Conservation (phyloP, 805 yeast genomes). For the Candida mattraensis region DNA sequence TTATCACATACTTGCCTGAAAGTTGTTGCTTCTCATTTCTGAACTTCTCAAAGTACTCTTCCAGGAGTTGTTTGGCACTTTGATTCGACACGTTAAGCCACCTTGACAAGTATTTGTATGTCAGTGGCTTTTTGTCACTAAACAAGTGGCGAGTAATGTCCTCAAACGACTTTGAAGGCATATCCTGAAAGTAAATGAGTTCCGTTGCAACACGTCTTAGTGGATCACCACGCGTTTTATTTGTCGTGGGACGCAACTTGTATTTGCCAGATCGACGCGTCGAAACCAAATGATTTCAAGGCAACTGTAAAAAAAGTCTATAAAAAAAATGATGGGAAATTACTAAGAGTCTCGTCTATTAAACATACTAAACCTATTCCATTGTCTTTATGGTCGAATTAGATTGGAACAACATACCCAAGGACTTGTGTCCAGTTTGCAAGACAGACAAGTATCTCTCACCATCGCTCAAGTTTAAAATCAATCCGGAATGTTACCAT, state of each 20-base stretch:
- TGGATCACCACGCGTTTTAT: background rate
- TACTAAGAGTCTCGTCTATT: background rate
- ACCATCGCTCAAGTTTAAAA: constrained; percentile 88
- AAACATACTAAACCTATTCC: constrained; percentile 1
- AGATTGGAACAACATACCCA: constrained; percentile 36
- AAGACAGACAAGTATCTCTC: constrained; percentile 91
- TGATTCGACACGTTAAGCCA: constrained; percentile 16
- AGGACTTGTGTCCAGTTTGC: constrained; percentile 87
- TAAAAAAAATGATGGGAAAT: no score
- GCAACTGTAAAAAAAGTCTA: background rate
- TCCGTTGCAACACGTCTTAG: no score
- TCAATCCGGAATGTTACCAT: constrained; percentile 97
- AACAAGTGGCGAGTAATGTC: constrained; percentile 20
- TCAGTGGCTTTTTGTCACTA: constrained; percentile 25
- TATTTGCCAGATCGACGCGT: no score
- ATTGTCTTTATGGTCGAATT: constrained; percentile 30
- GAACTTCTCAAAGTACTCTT: constrained; percentile 21
- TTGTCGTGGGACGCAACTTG: no score
- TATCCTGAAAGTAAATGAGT: no score
- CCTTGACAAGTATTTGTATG: constrained; percentile 26
- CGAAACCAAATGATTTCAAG: no score
- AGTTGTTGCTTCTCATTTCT: constrained; percentile 15
- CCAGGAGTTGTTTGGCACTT: constrained; percentile 23
- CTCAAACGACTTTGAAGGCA: constrained; percentile 15
- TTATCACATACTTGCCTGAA: constrained; percentile 13